Conservation (phyloP, 2,329 filamentous ascomycete species). For the Penicillium sp. region DNA sequence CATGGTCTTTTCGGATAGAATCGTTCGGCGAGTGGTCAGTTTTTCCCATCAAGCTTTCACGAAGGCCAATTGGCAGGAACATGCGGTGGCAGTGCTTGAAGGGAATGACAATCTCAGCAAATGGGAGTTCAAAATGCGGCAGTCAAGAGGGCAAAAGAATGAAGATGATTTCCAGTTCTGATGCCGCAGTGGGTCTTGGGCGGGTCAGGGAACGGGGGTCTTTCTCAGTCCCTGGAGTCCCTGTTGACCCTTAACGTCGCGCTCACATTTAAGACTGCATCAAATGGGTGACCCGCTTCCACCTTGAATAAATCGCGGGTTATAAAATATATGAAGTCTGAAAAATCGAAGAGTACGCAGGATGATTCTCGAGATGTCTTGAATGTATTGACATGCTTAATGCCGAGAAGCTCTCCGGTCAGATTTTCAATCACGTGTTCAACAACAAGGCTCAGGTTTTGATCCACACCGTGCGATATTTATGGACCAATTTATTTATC, state of each 20-base stretch:
- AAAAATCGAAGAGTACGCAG: neutral
- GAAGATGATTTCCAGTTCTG: constrained; percentile 20
- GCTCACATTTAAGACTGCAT: neutral
- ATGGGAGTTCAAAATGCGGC: neutral
- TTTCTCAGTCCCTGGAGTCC: constrained; percentile 16
- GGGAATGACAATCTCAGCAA: neutral
- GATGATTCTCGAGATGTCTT: neutral
- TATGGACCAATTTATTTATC: neutral
- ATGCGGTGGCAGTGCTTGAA: constrained; percentile 1
- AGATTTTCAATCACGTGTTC: neutral
- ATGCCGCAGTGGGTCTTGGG: constrained; percentile 16
- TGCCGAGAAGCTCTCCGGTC: neutral
- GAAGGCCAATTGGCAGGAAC: constrained; percentile 4
- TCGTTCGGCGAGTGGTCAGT: constrained; percentile 3
- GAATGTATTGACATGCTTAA: neutral
- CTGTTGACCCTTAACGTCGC: constrained; percentile 1
- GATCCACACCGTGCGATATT: neutral
- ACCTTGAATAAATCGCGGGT: neutral
- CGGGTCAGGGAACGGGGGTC: constrained; percentile 17
- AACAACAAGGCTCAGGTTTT: neutral
- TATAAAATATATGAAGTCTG: no score
- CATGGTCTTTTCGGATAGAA: neutral
- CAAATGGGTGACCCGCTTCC: neutral
- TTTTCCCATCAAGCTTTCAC: neutral
- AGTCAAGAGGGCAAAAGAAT: constrained; percentile 13